A percentile compares a stretch with the other conserved stretches of the same genome.
Evolutionary conservation across 441 rosid genomes (phyloP).

Genomic region (Melastoma candidum): DNA sequence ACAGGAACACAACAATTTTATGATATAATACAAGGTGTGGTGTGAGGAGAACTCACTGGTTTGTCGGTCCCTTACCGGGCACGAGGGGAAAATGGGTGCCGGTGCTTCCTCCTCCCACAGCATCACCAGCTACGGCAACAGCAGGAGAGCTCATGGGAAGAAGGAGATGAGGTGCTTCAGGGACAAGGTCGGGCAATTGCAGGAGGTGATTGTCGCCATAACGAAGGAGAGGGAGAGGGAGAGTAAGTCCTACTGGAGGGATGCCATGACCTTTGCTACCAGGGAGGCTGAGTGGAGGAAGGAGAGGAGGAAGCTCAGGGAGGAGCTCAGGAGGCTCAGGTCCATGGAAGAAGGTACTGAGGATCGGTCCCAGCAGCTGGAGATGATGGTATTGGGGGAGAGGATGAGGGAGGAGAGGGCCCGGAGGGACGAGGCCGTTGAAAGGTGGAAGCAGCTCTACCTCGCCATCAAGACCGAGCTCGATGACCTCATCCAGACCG

Average conservation of each 20-base stretch:
- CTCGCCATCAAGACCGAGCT: conserved; percentile 78
- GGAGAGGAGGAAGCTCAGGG: conserved; percentile 58
- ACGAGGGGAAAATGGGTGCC: neutral
- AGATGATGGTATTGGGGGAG: conserved; percentile 28
- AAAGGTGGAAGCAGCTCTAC: conserved; percentile 77
- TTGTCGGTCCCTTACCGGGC: too few species aligned
- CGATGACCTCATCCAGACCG: conserved; percentile 59
- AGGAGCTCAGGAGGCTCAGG: conserved; percentile 49
- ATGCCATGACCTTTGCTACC: conserved; percentile 31
- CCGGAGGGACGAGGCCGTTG: conserved; percentile 58
- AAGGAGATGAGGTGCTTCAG: conserved; percentile 16
- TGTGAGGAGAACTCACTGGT: too few species aligned
- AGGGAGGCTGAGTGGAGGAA: conserved; percentile 65
- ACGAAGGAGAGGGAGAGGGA: conserved; percentile 38
- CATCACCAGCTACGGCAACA: conserved; percentile 20
- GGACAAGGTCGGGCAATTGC: conserved; percentile 32
- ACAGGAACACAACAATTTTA: too few species aligned
- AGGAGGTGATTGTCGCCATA: conserved; percentile 36
- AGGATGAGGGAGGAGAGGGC: conserved; percentile 62
- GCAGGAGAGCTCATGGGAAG: conserved; percentile 13
- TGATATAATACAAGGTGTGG: too few species aligned
- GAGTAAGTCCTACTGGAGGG: conserved; percentile 33
- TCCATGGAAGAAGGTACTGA: conserved; percentile 38
- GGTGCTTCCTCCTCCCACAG: conserved; percentile 40
- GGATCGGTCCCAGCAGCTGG: conserved; percentile 25